Evolutionary conservation across 306 rosid genomes (phyloP), one percentile per base, ranked within the genome.

Genomic region (Hippophae gyantsensis): DNA sequence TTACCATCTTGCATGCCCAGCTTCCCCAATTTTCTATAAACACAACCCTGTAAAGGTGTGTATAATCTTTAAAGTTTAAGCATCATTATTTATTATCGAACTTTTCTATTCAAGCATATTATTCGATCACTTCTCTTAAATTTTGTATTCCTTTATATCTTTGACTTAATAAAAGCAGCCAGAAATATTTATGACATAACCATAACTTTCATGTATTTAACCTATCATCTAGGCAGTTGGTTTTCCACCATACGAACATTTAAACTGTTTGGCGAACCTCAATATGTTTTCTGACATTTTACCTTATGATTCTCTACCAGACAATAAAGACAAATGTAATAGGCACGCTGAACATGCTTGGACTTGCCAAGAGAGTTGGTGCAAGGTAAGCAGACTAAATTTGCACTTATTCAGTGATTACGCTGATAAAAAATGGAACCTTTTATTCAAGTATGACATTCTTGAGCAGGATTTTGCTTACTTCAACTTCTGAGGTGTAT

Each of bases 321-420:
- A 90, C 98, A 13, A 87, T 85, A 64, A 90, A 90, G 86, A 90
- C 96, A 61, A 90, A 90, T 73, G 96, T 90, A 77, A 87, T 90
- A 45, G 98, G 98, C 69, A 90, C 98, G 5, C 74, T 90, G 78
- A 90, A 90, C 78, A 87, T 90, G 98, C 89, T 90, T 58, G 96
- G 98, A 75, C 98, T 90, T 62, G 98, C 98, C 42, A 90, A 90
- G 78, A 89, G 98, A 49, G 95, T 90, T 54, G 98, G 98, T 60
- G 98, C 98, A 32, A 92, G 98, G 98, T 87, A 65, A n/a, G 76
- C 41, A 32, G 38, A 32, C 3, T 53, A 45, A 43, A 26, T 32
- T 55, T 2, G 13, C 38, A 32, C 5, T 32, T 32, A 32, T 32
- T 32, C 38, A 32, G 4, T 32, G 38, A 32, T 4, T 32, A 32